Evolutionary conservation across 345 rosid species (phyloP), one percentile per base, ranked within the genome.

Genomic region (Sonneratia caseolaris): DNA sequence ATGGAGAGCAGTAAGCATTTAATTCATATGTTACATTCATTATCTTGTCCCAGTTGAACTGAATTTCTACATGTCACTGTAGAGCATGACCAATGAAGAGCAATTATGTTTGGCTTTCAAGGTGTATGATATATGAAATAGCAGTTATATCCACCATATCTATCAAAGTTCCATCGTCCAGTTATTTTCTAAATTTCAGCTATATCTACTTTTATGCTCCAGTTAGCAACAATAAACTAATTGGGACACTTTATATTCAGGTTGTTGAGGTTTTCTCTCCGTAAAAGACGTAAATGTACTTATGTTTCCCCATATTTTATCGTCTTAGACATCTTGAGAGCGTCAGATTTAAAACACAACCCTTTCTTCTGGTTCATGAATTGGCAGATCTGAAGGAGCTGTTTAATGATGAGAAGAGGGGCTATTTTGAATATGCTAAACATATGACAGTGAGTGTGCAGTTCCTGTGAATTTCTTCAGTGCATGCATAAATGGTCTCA

Each of bases 401-500:
- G 79, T 91, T 91, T 73, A 68, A 72, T 37, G 82, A 86, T 64
- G 87, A 82, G 81, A 86, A 83, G 85, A 69, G 75, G 71, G 92
- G 98, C 59, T 83, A 84, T 80, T 79, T 91, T 72, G 92, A 81
- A 49, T 86, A 76, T 76, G 88, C 92, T 21, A 88, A 84, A 81
- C 89, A 89, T 80, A 86, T 89, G 64, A 82, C 79, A 37, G 98
- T 93, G 82, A 83, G 84, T 77, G 42, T 51, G 75, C 66, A 21
- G 4, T 38, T 64, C 71, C 56, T 70, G 27, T 70, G 45, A 21
- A 49, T 73, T 64, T 16, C 42, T 49, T 32, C 49, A 27, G 6
- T 19, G 5, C 51, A 37, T 49, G 19, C 73, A 61, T 76, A 71
- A 55, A 14, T 53, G 66, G 69, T 47, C 66, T 69, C 40, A 32